Evolutionary conservation across 2,329 filamentous ascomycete genomes (phyloP).

Genomic region (Trichophyton rubrum): DNA sequence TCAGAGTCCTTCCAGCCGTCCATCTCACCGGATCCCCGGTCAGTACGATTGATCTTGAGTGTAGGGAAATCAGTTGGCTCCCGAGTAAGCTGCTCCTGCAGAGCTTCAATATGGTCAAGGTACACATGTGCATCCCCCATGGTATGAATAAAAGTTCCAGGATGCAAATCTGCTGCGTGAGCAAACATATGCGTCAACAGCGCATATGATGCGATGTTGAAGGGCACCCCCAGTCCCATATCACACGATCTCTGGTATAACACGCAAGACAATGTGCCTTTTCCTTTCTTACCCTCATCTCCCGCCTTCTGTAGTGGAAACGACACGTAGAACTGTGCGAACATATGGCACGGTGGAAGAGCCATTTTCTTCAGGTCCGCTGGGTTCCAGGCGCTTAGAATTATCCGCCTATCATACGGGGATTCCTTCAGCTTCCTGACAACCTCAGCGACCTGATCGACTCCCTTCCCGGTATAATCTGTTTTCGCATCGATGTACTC

Average conservation of each 20-base stretch:
- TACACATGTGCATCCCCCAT: constrained; percentile 99
- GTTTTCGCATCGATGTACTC: constrained; percentile 66
- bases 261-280: constrained; percentile 68
- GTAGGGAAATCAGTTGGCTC: constrained; percentile 72
- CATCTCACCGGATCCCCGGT: constrained; percentile 51
- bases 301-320: constrained; percentile 43
- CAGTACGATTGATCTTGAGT: constrained; percentile 56
- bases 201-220: constrained; percentile 94
- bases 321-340: constrained; percentile 88
- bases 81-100: constrained; percentile 65
- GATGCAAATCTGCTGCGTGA: constrained; percentile 68
- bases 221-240: constrained; percentile 93
- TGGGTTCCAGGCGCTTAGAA: constrained; percentile 90
- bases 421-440: constrained; percentile 70
- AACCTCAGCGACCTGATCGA: constrained; percentile 88
- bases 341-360: constrained; percentile 91
- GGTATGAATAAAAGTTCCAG: constrained; percentile 80
- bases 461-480: constrained; percentile 77
- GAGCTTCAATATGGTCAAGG: constrained; percentile 76
- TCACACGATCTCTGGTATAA: constrained; percentile 92
- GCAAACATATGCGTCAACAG: constrained; percentile 92
- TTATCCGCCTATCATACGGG: constrained; percentile 81
- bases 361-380: constrained; percentile 78
- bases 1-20: constrained; percentile 87
- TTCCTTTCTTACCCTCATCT: constrained; percentile 18